phyloP scores from a whole-genome alignment of 768 basidiomycete species.

The Sarcomyxa edulis region DNA sequence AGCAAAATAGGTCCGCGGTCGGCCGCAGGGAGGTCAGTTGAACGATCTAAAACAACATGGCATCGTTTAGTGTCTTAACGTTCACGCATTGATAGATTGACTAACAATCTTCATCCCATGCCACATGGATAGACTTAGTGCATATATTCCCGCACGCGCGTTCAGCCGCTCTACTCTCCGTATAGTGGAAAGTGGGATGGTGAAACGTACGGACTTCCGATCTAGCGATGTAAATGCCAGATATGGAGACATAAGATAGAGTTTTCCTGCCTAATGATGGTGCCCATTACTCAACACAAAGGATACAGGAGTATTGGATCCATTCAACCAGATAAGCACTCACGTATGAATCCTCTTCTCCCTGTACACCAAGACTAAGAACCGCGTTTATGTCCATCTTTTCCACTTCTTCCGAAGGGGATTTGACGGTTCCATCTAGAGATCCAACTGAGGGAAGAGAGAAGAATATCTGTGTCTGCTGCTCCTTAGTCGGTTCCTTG shows the following conservation, averaged over 20 bases:
- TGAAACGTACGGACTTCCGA: conserved; percentile 87
- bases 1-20: conserved; percentile 91
- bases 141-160: conserved; percentile 91
- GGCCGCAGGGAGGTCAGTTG: conserved; percentile 92
- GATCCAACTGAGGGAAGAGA: conserved; percentile 56
- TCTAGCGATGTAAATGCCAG: conserved; percentile 89
- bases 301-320: too few relatives aligned
- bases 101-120: conserved; percentile 90
- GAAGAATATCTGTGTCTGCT: conserved; percentile 82
- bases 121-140: conserved; percentile 92
- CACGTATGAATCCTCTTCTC: conserved; percentile 91
- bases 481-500: conserved; percentile 89
- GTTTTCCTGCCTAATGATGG: conserved; percentile 71
- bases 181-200: conserved; percentile 87
- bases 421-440: conserved; percentile 17
- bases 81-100: conserved; percentile 9
- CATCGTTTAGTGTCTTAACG: background rate
- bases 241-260: conserved; percentile 85
- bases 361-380: conserved; percentile 69
- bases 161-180: conserved; percentile 92
- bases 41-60: conserved; percentile 52
- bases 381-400: conserved; percentile 89
- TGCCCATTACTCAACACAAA: conserved; percentile 2
- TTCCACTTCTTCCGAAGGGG: conserved; percentile 38
- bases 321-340: conserved; percentile 28